These are phyloP conservation scores for Suhomyces sp. DNA, from an alignment of 805 yeast species.

Conservation along the genomic window DNA sequence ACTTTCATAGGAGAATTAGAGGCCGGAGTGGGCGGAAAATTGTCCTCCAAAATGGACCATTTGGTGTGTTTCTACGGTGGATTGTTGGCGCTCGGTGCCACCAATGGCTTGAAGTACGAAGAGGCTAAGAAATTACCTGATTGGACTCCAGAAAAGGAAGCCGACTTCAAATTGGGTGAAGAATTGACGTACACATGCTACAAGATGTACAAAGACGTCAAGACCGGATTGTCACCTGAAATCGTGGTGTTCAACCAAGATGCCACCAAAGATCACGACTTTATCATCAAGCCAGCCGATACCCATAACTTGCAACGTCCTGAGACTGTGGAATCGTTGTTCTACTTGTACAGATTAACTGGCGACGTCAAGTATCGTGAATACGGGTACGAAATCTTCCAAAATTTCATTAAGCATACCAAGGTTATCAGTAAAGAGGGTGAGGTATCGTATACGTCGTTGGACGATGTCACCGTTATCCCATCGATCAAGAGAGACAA, in stretches of 20 bases:
- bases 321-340: constrained; percentile 88
- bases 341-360: constrained; percentile 74
- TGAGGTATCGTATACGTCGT: constrained; percentile 54
- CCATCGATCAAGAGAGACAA: constrained; percentile 63
- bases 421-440: constrained; percentile 43
- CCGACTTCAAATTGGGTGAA: constrained; percentile 66
- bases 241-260: constrained; percentile 78
- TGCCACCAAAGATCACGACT: constrained; percentile 47
- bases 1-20: constrained; percentile 78
- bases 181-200: constrained; percentile 80
- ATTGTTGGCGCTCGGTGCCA: constrained; percentile 82
- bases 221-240: constrained; percentile 84
- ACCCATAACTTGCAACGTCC: constrained; percentile 88
- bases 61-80: constrained; percentile 92
- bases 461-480: constrained; percentile 59
- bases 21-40: constrained; percentile 56
- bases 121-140: constrained; percentile 52
- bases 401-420: constrained; percentile 62
- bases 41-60: constrained; percentile 84
- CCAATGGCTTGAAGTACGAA: constrained; percentile 59
- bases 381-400: constrained; percentile 88
- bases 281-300: constrained; percentile 66
- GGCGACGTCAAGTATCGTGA: constrained; percentile 77
- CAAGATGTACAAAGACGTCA: constrained; percentile 71
- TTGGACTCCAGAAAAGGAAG: constrained; percentile 60